Evolutionary conservation across 768 basidiomycete genomes (phyloP).

Genomic region (Tulasnella sp.): DNA sequence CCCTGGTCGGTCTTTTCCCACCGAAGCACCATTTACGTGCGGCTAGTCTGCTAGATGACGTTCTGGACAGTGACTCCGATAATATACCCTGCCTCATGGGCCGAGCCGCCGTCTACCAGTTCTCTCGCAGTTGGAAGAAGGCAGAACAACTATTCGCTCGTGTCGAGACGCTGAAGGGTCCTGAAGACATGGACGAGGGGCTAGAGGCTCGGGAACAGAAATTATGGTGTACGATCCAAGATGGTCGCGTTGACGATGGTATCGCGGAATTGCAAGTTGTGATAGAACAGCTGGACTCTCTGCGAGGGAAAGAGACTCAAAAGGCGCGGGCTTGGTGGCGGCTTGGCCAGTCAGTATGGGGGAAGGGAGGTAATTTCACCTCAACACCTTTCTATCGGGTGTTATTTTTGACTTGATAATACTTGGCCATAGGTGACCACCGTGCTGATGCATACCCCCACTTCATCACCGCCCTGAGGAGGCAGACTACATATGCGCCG

Average conservation of each 20-base stretch:
- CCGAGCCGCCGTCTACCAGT: slow-evolving; percentile 60
- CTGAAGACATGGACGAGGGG: slow-evolving; percentile 31
- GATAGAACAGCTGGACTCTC: slow-evolving; percentile 32
- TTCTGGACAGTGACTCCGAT: slow-evolving; percentile 50
- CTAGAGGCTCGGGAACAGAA: slow-evolving; percentile 49
- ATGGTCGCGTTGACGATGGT: slow-evolving; percentile 37
- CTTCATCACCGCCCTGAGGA: slow-evolving; percentile 73
- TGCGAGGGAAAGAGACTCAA: slow-evolving; percentile 43
- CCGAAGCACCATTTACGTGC: slow-evolving; percentile 86
- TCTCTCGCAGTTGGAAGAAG: slow-evolving; percentile 52
- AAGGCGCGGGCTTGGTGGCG: slow-evolving; percentile 77
- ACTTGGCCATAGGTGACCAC: slow-evolving; percentile 30
- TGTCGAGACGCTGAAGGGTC: slow-evolving; percentile 37
- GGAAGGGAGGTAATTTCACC: slow-evolving; percentile 46
- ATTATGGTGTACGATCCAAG: slow-evolving; percentile 71
- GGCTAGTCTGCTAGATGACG: slow-evolving; percentile 54
- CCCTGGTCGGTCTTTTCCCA: slow-evolving; percentile 74
- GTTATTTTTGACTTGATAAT: not conserved
- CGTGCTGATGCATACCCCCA: slow-evolving; percentile 60
- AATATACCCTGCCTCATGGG: slow-evolving; percentile 61
- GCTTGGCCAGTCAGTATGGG: slow-evolving; percentile 67
- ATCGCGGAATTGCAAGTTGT: slow-evolving; percentile 39
- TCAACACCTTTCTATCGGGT: not conserved
- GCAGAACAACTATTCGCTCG: slow-evolving; percentile 51
- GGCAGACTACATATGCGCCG: slow-evolving; percentile 65